phyloP scores from a whole-genome alignment of 495 filamentous ascomycete genomes.

The Annulohypoxylon nitens region DNA sequence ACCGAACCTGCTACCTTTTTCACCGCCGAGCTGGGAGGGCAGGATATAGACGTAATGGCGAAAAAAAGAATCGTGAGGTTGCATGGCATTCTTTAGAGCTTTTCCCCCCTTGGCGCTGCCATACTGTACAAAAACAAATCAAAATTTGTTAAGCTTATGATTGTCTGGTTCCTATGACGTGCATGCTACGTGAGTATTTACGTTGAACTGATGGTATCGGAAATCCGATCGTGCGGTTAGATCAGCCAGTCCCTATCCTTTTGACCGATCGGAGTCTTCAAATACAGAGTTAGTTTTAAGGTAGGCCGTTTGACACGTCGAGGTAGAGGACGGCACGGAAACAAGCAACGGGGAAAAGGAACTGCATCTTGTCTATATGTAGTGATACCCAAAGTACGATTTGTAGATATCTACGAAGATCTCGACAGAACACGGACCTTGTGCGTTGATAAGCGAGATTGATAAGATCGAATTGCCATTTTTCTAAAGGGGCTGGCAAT shows the following conservation, averaged over 20 bases:
- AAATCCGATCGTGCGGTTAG: not conserved
- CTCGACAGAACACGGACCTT: not conserved
- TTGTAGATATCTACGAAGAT: not conserved
- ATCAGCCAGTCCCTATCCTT: not conserved
- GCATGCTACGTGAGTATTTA: not conserved
- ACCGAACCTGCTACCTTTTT: not conserved
- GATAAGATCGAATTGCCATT: not conserved
- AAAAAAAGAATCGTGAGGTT: slow-evolving; percentile 46
- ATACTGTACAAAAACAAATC: slow-evolving; percentile 52
- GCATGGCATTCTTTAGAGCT: slow-evolving; percentile 49
- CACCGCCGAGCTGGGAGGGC: slow-evolving; percentile 28
- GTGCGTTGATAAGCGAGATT: not conserved
- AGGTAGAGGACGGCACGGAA: not conserved
- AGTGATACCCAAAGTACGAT: no score
- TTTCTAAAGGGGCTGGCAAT: not conserved
- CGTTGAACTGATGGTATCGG: not conserved
- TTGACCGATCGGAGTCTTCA: no score
- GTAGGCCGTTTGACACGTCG: not conserved
- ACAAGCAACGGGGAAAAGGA: not conserved
- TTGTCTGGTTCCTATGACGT: slow-evolving; percentile 8
- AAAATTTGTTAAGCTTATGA: slow-evolving; percentile 40
- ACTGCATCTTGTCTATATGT: no score
- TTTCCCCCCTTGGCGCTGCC: slow-evolving; percentile 42
- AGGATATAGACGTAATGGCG: slow-evolving; percentile 48
- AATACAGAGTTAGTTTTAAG: not conserved